phyloP scores from a whole-genome alignment of 2,329 filamentous ascomycete species.

The Xylaria sp. region DNA sequence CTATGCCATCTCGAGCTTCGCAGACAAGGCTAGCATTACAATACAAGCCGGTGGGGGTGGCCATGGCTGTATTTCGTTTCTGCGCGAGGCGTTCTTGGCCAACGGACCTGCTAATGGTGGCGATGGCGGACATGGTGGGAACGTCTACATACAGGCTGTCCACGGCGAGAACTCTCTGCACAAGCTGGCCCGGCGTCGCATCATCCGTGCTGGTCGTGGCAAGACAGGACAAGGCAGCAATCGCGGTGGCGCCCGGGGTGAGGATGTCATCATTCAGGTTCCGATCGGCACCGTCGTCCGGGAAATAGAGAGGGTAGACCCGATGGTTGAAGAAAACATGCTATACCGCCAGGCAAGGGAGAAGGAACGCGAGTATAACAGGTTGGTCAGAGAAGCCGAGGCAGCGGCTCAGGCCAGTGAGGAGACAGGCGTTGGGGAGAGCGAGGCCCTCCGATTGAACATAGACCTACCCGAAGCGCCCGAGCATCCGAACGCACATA shows the following conservation, averaged over 20 bases:
- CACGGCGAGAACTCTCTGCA: slow-evolving; percentile 91
- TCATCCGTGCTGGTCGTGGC: slow-evolving; percentile 76
- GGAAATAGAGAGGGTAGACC: slow-evolving; percentile 80
- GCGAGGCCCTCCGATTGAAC: slow-evolving; percentile 26
- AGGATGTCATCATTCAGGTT: slow-evolving; percentile 86
- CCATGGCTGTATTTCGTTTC: slow-evolving; percentile 91
- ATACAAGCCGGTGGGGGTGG: slow-evolving; percentile 82
- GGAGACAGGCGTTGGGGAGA: slow-evolving; percentile 41
- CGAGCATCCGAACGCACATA: slow-evolving; percentile 59
- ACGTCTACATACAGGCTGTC: slow-evolving; percentile 91
- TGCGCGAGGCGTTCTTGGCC: slow-evolving; percentile 86
- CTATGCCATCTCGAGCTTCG: slow-evolving; percentile 82
- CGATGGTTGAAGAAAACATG: slow-evolving; percentile 67
- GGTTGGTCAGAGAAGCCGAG: slow-evolving; percentile 38
- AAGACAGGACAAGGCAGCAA: slow-evolving; percentile 77
- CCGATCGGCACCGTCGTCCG: slow-evolving; percentile 90
- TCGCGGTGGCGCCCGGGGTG: slow-evolving; percentile 77
- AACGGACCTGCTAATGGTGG: slow-evolving; percentile 94
- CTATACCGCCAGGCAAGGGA: slow-evolving; percentile 46
- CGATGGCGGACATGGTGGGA: slow-evolving; percentile 90
- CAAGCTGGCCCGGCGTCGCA: slow-evolving; percentile 80
- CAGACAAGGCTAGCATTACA: slow-evolving; percentile 81
- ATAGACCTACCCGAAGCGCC: slow-evolving; percentile 44
- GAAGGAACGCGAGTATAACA: slow-evolving; percentile 44
- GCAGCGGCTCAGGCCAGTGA: slow-evolving; percentile 48